phyloP scores from a whole-genome alignment of 2,329 filamentous ascomycete genomes.

The Aspergillus neotritici region DNA sequence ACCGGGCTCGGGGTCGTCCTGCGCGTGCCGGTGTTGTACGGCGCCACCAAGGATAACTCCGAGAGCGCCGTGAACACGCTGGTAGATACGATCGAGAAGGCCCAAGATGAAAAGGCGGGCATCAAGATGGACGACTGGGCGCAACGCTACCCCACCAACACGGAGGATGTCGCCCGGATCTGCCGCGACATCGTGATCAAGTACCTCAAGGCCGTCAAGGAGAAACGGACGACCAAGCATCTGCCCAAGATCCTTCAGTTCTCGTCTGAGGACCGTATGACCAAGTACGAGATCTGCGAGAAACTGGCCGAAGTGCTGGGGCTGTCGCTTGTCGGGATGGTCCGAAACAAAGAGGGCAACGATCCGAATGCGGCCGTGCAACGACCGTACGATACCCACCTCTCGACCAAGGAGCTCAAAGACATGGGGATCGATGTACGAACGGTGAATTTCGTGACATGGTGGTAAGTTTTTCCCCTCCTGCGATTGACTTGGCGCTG shows the following conservation, averaged over 20 bases:
- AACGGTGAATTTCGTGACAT: constrained; percentile 69
- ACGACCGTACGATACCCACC: constrained; percentile 80
- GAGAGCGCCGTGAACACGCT: constrained; percentile 82
- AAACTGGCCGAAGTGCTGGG: constrained; percentile 74
- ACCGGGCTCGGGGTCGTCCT: constrained; percentile 62
- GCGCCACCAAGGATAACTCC: constrained; percentile 60
- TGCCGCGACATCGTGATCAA: constrained; percentile 66
- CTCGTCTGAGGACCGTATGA: constrained; percentile 77
- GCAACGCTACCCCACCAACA: constrained; percentile 79
- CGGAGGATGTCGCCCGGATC: constrained; percentile 76
- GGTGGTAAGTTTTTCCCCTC: constrained; percentile 56
- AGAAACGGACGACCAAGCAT: constrained; percentile 43
- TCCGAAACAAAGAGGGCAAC: constrained; percentile 62
- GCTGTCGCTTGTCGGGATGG: constrained; percentile 62
- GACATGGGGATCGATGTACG: constrained; percentile 69
- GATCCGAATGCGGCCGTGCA: constrained; percentile 66
- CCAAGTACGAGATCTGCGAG: constrained; percentile 84
- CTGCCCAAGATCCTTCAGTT: constrained; percentile 75
- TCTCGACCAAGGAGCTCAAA: constrained; percentile 68
- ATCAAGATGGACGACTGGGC: constrained; percentile 84
- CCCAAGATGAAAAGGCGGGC: constrained; percentile 56
- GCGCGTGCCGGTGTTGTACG: constrained; percentile 79
- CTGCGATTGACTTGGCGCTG: constrained; percentile 7
- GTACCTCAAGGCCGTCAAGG: constrained; percentile 57
- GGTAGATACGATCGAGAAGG: constrained; percentile 69